Base-by-base conservation (phyloP, 176 grass and related monocot genomes). In the Cenchrus americanus region DNA sequence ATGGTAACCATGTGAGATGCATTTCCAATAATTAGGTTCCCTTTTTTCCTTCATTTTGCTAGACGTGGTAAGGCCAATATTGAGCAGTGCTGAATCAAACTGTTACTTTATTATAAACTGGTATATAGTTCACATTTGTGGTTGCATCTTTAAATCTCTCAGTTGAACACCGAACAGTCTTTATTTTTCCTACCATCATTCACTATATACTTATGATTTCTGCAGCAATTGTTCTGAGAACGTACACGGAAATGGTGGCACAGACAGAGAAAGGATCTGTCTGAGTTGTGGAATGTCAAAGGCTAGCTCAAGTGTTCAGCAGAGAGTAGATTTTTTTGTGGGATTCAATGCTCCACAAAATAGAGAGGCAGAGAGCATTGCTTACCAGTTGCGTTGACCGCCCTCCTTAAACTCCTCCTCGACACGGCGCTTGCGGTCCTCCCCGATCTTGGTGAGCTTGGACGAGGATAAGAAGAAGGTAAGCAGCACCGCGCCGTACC, bases 321-420 rank as follows among this genome's bases (percentile, higher is more conserved):
- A 62, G 43, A 19, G 9, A 22, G 54, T 23, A 60, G 73, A 42
- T 42, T 22, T 58, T 40, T 60, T 0, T 12, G 32, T 43, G 11
- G 7, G 34, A 76, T 76, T 61, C 24, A 15, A 0, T 37, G 46
- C 26, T 21, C 8, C 11, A 26, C 22, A 73, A 52, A 30, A 32
- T 3, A 52, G 58, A 72, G 34, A 24, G 41, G 17, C 7, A 52
- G 58, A 72, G 34, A 24, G 41, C 17, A 17, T 17, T 44, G 58
- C 43, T 82, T 80, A 97, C 94, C 95, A 97, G 76, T 94, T 94
- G 34, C 95, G 83, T 82, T 97, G 95, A 0, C 95, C 95, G 26
- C 95, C 92, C 83, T 97, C 92, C 88, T 94, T 94, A 80, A 94
- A 97, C 50, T 88, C 84, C 40, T 92, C 95, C 37, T 91, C 95